Evolutionary conservation across 2,329 filamentous ascomycete species (phyloP), one percentile per base, ranked within the genome.

Genomic region (Fusarium sp.): DNA sequence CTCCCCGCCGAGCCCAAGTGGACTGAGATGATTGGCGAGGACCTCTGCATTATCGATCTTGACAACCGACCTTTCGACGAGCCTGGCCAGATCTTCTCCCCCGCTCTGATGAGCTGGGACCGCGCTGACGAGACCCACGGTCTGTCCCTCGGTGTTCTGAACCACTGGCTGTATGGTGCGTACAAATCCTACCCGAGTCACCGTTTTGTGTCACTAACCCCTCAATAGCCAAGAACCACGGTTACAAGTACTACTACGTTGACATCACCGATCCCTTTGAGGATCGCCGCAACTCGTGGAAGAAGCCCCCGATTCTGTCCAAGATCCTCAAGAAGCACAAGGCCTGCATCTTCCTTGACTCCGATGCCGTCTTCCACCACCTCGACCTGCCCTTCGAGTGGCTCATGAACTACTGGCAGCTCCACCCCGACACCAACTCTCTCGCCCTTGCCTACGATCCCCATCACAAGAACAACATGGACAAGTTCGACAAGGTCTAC

Each of bases 221-320:
- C 31, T 64, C 39, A 37, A 38, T 66, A 83, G 83, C 83, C 74
- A 82, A 81, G 69, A 83, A 85, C 60, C 84, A 85, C 71, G 83
- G 83, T 55, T 85, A 85, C 80, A 83, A 83, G 73, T 85, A 85
- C 79, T 84, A 84, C 77, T 85, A 83, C 63, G 70, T 85, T 66
- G 79, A 81, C 42, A 81, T 80, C 38, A 73, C 70, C 45, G 80
- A 81, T 14, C 76, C 78, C 19, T 82, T 79, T 61, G 65, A 74
- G 49, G 83, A 85, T 64, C 82, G 84, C 29, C 83, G 83, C 35
- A 80, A 81, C n/a, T 84, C 83, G 16, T 85, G 84, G 84, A 83
- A 84, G 78, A 85, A 85, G 77, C 82, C 84, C 31, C 69, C 80
- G 49, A 78, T 85, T 70, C 81, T 84, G 64, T 74, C 80, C 66